Evolutionary conservation across 1,139 yeast species (phyloP), one percentile per base, ranked within the genome.

Genomic region (Saccharomyces hybrid): DNA sequence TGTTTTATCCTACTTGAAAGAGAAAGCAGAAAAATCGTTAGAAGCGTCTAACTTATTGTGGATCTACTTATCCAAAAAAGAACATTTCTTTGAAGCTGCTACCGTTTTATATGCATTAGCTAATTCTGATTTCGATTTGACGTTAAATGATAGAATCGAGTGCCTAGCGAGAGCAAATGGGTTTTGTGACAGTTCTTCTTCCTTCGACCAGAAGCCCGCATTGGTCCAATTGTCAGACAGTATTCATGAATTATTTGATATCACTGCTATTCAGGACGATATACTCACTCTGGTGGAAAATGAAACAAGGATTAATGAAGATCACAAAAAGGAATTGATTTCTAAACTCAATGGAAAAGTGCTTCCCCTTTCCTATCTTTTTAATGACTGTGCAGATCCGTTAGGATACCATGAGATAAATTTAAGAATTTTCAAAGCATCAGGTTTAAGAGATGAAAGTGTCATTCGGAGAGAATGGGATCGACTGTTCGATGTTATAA

Each of bases 161-260:
- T 90, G 81, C 66, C 77, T 93, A 56, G 88, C 97, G 0, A 80
- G 98, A 61, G 98, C 97, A 0, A 87, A 86, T 68, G 97, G 97
- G 3, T 91, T 88, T 74, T 88, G 97, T 68, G 88, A 88, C 64
- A 86, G 96, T 69, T 83, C 82, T 28, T 84, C 93, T 60, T 86
- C 95, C 19, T 90, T 95, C 31, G 82, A 79, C 57, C 78, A 84
- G 63, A 79, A 95, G 61, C 95, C 86, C 64, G 81, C 82, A 60
- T 84, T 88, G 80, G 81, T 84, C 31, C 84, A 82, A 63, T 75
- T 93, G 55, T 79, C 89, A 1, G 77, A 83, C 9, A 75, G 79
- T 60, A 86, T 91, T 34, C 86, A 84, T 60, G 97, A 91, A 66
- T 78, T 87, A 52, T 81, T 91, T 64, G 95, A 88, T 52, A 95